Evolutionary conservation across 2,329 filamentous ascomycete genomes (phyloP), one percentile per base, ranked within the genome.

Genomic region (Seiridium unicorne): DNA sequence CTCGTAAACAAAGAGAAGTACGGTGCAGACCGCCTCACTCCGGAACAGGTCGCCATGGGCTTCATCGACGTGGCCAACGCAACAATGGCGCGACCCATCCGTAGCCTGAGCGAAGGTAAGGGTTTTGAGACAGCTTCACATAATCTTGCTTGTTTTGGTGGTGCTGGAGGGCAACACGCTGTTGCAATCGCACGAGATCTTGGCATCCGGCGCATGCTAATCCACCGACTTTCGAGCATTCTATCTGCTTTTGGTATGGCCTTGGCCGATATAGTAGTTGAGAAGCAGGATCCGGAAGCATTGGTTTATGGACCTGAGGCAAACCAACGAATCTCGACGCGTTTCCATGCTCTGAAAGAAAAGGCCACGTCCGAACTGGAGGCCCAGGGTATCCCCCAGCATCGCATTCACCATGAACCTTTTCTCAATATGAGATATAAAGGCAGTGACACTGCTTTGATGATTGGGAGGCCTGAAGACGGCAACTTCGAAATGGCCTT

Each of bases 21-120:
- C 47, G 47, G 47, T 5, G 55, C 51, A 1, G 55, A 61, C 13
- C 65, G 68, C 55, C 65, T 76, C 1, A 69, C 71, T 0, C 54
- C 71, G 0, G 72, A 77, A 51, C 72, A 75, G 9, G 72, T 77
- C 40, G 89, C 89, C 0, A 86, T 87, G 64, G 90, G 90, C 0
- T 92, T 92, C 67, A 82, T 92, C 69, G 86, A 89, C 62, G 87
- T 92, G 49, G 89, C 89, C 2, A 91, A 92, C 64, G 88, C 90
- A 72, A 87, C 88, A 0, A 92, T 92, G 89, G 88, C 86, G 3
- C 79, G 89, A 42, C 90, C 90, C 0, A 93, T 93, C 61, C 82
- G 90, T 51, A 90, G 57, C 3, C 47, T 49, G 5, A 49, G 47
- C 31, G 0, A 89, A 92, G 73, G 89, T 89, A 3, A 63, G 72